These are phyloP conservation scores for Sporothrix mexicana DNA, from an alignment of 2,329 filamentous ascomycete genomes.

Conservation along the genomic window DNA sequence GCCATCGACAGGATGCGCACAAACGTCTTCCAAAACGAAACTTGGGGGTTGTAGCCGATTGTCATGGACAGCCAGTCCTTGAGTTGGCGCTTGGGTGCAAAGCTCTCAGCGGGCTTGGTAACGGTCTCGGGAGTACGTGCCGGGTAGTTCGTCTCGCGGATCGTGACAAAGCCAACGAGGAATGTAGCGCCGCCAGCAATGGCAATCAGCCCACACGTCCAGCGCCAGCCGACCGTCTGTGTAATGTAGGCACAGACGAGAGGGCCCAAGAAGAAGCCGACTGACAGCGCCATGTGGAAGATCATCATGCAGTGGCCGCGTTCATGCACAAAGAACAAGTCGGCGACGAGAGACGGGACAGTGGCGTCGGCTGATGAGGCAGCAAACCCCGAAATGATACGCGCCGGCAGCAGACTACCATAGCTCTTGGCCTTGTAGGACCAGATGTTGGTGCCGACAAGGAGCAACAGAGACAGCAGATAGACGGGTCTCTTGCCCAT, in stretches of 20 bases:
- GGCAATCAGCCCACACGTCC: neutral
- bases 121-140: neutral
- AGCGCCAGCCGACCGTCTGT: slow-evolving; percentile 7
- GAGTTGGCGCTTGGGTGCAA: neutral
- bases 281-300: slow-evolving; percentile 1
- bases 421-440: neutral
- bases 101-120: neutral
- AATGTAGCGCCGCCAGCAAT: neutral
- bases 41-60: neutral
- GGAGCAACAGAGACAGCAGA: neutral
- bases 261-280: neutral
- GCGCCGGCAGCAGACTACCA: neutral
- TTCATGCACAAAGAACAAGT: slow-evolving; percentile 19
- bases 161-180: neutral
- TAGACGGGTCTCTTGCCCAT: neutral
- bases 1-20: slow-evolving; percentile 1
- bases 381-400: neutral
- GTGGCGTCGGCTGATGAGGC: slow-evolving; percentile 1
- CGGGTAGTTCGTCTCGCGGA: slow-evolving; percentile 13
- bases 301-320: slow-evolving; percentile 26
- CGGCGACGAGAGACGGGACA: neutral
- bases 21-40: neutral
- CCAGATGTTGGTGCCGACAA: slow-evolving; percentile 1
- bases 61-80: neutral
- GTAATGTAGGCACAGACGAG: slow-evolving; percentile 1